Evolutionary conservation across 2,329 filamentous ascomycete species (phyloP), one percentile per base, ranked within the genome.

Genomic region (Aspergillus floridensis): DNA sequence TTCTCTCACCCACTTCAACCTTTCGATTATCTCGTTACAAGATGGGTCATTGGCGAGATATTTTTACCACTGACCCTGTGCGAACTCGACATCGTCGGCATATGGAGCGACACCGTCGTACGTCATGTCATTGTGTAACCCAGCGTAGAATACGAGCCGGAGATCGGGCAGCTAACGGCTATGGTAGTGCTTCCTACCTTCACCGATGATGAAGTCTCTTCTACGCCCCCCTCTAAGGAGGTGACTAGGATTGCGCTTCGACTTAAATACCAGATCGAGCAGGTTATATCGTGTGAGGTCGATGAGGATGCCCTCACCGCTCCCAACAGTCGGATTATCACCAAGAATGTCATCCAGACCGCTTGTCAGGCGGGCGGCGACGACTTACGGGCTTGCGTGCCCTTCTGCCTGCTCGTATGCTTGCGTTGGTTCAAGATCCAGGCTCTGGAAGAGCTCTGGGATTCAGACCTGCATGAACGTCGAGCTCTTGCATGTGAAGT

Each of bases 241-340:
- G 93, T 97, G 62, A 97, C 93, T 62, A 93, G 93, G 73, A 84
- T 96, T 58, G 93, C 93, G 26, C 84, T 99, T 16, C 91, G 92
- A 59, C 82, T 99, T 64, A 96, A 93, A 69, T 92, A 96, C 72
- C 87, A 96, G 67, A 87, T 99, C 68, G 92, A 96, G 76, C 86
- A 92, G 73, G 88, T 92, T 57, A 86, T 99, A 26, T 91, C 93
- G 1, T 97, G 91, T 79, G 95, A 99, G 75, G 82, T 99, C 44
- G 88, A 95, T 59, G 86, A 91, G 71, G 82, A 82, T 5, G 80
- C 85, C 58, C 82, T 99, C 71, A 95, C 90, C 4, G 83, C 83
- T 53, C 86, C 93, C 2, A 92, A 98, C 76, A 96, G 91, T 75
- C 85, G 86, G 49, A 82, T 99, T 74, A 92, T 99, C 72, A 97